Base-by-base conservation (phyloP, 192 early-diverging fungal species). In the Dimargaris cristalligena region DNA sequence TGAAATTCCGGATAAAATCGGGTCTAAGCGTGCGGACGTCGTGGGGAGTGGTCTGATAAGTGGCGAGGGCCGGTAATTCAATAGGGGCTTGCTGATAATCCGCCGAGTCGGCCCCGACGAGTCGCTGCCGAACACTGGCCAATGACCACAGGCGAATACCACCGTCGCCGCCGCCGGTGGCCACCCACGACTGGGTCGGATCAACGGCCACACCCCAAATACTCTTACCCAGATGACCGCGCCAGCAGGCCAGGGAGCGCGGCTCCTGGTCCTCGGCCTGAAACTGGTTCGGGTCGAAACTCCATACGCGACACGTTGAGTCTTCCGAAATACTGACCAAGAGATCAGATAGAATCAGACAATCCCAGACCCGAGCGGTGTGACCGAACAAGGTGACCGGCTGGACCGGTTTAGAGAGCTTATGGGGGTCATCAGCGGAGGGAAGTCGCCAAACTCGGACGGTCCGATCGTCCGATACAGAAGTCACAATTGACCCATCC, bases 391-490 rank as follows among this genome's bases (percentile, higher is more conserved):
- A 60, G 8, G 77, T 56, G 22, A 48, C 8, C 0, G 60, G 64
- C 31, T 61, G 59, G 18, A 20, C 23, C 38, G 45, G 13, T 28
- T 48, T 46, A 31, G n/a, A 58, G 64, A 64, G 0, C 62, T 65
- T 6, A 63, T 57, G 33, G 63, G 62, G 3, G 52, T 58, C 23
- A 62, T 59, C 33, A 34, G 11, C 29, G 2, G 31, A 1, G 23
- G 23, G 60, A 50, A 16, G 23, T 58, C 25, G 44, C 90, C 90
- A 93, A 1, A 91, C 45, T 11, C 86, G 78, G 46, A 91, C 72
- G 0, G 89, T 84, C 16, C 90, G 78, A 67, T 93, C 90, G 50
- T 93, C 90, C 0, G 86, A 88, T 4, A 86, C 86, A 9, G 84
- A 85, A 13, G 77, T 73, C 2, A 91, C 26, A 10, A 60, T 59